Evolutionary conservation across 2,329 filamentous ascomycete species (phyloP).

Genomic region (Aspergillus japonicus): DNA sequence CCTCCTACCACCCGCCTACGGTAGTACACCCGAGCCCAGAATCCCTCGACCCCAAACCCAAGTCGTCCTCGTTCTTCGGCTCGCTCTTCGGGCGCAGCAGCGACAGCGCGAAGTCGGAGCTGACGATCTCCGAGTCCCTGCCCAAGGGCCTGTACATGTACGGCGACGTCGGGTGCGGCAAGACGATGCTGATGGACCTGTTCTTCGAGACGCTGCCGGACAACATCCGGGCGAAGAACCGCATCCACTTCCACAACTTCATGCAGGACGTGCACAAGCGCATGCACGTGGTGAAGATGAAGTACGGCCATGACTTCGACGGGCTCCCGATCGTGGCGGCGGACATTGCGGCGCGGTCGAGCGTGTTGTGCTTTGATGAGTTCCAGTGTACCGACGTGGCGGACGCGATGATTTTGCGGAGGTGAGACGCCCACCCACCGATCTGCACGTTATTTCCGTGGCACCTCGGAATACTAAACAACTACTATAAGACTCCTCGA

Average conservation of each 20-base stretch:
- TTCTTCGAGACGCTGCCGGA: constrained; percentile 89
- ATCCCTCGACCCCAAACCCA: constrained; percentile 57
- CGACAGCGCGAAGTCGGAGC: constrained; percentile 30
- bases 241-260: constrained; percentile 99
- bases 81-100: constrained; percentile 42
- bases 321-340: constrained; percentile 89
- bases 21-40: constrained; percentile 77
- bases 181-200: constrained; percentile 99
- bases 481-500: constrained; percentile 66
- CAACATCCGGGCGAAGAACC: constrained; percentile 76
- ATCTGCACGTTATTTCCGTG: neutral
- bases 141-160: constrained; percentile 92
- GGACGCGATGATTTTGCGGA: constrained; percentile 93
- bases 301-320: constrained; percentile 85
- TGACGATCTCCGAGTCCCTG: constrained; percentile 65
- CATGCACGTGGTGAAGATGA: constrained; percentile 84
- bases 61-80: constrained; percentile 51
- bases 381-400: constrained; percentile 99
- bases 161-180: constrained; percentile 93
- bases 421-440: constrained; percentile 44
- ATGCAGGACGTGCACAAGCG: constrained; percentile 97
- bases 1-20: constrained; percentile 68
- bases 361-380: constrained; percentile 95
- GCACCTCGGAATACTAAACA: neutral
- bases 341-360: constrained; percentile 81